These are phyloP conservation scores for Borealophlyctis nickersoniae DNA, from an alignment of 192 early-diverging fungal genomes.

Conservation along the genomic window DNA sequence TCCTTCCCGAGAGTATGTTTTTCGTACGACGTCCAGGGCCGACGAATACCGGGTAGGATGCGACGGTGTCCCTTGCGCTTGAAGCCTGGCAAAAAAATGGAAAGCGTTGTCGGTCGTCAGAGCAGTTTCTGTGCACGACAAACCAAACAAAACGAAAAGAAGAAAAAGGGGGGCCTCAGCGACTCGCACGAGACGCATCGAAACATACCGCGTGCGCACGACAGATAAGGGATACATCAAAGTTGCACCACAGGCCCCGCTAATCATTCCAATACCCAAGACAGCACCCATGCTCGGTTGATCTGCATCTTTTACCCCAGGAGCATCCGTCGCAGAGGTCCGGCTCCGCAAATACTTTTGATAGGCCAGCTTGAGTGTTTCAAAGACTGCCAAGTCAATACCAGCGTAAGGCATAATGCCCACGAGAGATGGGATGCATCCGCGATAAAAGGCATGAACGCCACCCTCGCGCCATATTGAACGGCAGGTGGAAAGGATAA, in stretches of 20 bases:
- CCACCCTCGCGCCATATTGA: conserved; percentile 64
- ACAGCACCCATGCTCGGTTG: conserved; percentile 48
- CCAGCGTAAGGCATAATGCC: conserved; percentile 80
- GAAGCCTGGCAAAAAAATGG: conserved; percentile 47
- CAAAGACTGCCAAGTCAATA: conserved; percentile 69
- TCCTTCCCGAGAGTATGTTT: conserved; percentile 61
- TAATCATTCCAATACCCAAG: conserved; percentile 65
- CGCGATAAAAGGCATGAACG: conserved; percentile 62
- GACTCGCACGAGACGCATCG: background rate
- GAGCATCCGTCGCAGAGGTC: conserved; percentile 14
- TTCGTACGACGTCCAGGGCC: conserved; percentile 58
- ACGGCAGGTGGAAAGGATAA: conserved; percentile 47
- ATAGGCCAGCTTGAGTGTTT: conserved; percentile 65
- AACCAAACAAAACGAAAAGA: too few species aligned
- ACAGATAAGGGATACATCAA: conserved; percentile 73
- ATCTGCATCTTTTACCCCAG: conserved; percentile 25
- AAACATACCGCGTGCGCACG: conserved; percentile 64
- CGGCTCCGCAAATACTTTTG: conserved; percentile 35
- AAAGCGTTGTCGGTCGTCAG: too few species aligned
- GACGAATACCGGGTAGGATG: conserved; percentile 68
- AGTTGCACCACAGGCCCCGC: conserved; percentile 62
- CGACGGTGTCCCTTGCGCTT: conserved; percentile 74
- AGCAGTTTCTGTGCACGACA: too few species aligned
- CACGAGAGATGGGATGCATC: conserved; percentile 55
- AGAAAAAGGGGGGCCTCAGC: too few species aligned